Evolutionary conservation across 169 alveolate genomes (phyloP), one percentile per base, ranked within the genome.

Genomic region (Cryptosporidium xiaoi): DNA sequence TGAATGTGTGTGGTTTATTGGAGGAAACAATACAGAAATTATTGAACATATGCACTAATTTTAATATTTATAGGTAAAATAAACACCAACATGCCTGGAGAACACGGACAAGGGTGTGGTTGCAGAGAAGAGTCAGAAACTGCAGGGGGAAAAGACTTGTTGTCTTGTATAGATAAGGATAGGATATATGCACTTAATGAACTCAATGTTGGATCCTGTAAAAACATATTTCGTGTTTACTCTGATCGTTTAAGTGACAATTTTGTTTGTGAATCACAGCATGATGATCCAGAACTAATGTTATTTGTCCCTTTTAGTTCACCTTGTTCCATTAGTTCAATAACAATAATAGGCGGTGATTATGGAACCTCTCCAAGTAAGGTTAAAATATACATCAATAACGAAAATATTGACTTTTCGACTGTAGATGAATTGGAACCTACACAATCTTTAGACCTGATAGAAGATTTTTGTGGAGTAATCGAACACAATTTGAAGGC

Each of bases 271-370:
- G 91, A 83, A 53, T 90, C 93, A 34, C 90, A 82, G 20, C 92
- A 92, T 27, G 94, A 65, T 2, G 96, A 93, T 65, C 90, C 93
- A n/a, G 96, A 93, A 53, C 83, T 93, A 90, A 93, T 93, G 53
- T 33, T 91, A 1, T 34, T 90, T 82, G 67, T 68, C 12, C 56
- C 31, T 12, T 62, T 53, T 31, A 31, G 82, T 7, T 84, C 93
- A 15, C 96, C 95, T 2, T 93, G 96, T 83, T 90, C 92, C 65
- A 92, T 92, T 65, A 15, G 53, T 44, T 90, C 94, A 50, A 58
- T 93, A 12, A 83, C 66, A 44, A 84, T 93, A 55, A 93, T 93
- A 33, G 96, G 96, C 13, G 96, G 96, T 10, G 95, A 91, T 13
- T 65, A 84, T 20, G 95, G 94, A 7, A 84, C 62, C 10, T 91